Conservation (phyloP, 495 filamentous ascomycete species). For the Collariella sp. region DNA sequence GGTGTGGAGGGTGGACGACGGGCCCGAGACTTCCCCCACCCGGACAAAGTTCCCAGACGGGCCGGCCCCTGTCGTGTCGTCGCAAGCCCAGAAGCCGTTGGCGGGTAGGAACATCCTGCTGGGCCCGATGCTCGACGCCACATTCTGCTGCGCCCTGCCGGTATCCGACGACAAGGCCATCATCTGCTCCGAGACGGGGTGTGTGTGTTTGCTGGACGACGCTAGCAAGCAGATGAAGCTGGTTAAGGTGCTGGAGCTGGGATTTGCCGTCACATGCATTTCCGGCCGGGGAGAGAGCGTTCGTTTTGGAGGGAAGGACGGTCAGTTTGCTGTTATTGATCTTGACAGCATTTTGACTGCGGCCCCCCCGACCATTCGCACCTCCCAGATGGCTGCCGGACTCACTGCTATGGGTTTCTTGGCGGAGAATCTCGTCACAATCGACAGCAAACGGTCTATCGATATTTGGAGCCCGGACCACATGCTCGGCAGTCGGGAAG, state of each 20-base stretch:
- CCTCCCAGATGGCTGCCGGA: constrained; percentile 25
- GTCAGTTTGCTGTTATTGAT: constrained; percentile 33
- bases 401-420: constrained; percentile 61
- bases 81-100: constrained; percentile 40
- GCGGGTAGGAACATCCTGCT: constrained; percentile 63
- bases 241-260: constrained; percentile 49
- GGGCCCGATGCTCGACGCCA: constrained; percentile 66
- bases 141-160: constrained; percentile 68
- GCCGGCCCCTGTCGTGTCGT: constrained; percentile 23
- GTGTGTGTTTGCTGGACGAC: constrained; percentile 76
- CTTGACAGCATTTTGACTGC: constrained; percentile 34
- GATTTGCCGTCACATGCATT: constrained; percentile 55
- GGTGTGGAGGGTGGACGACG: constrained; percentile 76
- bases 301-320: constrained; percentile 40
- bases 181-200: constrained; percentile 62
- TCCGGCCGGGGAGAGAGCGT: constrained; percentile 36
- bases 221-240: constrained; percentile 61
- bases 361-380: constrained; percentile 20
- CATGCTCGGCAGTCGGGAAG: constrained; percentile 20
- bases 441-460: constrained; percentile 66
- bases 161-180: constrained; percentile 62
- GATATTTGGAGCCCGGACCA: constrained; percentile 48
- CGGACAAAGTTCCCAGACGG: constrained; percentile 41
- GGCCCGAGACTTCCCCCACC: constrained; percentile 35
- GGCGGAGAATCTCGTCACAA: constrained; percentile 58